These are phyloP conservation scores for Lichtheimia hyalospora DNA, from an alignment of 371 early-diverging fungal genomes.

Conservation along the genomic window DNA sequence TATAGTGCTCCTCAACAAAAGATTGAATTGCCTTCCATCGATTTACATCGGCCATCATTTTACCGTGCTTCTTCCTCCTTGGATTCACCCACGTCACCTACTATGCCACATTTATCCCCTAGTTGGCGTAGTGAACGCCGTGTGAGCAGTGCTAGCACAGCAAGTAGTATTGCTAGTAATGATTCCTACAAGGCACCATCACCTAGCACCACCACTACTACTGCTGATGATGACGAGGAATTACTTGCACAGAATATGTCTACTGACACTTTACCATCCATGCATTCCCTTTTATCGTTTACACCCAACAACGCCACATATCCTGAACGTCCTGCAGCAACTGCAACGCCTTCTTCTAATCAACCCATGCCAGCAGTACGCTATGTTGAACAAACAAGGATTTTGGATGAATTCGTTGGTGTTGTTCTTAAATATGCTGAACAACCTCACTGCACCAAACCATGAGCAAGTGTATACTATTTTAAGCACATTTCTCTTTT, in stretches of 20 bases:
- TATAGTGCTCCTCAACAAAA: constrained; percentile 45
- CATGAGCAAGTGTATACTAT: constrained; percentile 4
- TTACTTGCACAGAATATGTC: not conserved
- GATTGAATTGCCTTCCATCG: constrained; percentile 39
- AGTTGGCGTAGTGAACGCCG: constrained; percentile 31
- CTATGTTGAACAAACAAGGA: constrained; percentile 23
- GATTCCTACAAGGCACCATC: constrained; percentile 7
- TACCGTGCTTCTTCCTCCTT: constrained; percentile 30
- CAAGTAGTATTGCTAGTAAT: constrained; percentile 21
- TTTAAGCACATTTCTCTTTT: not conserved
- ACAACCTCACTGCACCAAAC: constrained; percentile 5
- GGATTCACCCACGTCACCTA: constrained; percentile 22
- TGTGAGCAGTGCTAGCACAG: constrained; percentile 35
- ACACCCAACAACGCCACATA: not conserved
- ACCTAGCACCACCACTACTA: constrained; percentile 1
- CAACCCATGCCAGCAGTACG: not conserved
- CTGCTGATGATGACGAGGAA: not conserved
- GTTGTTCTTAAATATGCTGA: constrained; percentile 25
- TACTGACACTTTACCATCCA: constrained; percentile 5
- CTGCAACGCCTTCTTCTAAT: not conserved
- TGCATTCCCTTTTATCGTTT: constrained; percentile 14
- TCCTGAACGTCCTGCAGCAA: not conserved
- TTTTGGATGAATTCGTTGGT: constrained; percentile 29
- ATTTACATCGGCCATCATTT: constrained; percentile 23
- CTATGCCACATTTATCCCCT: constrained; percentile 39